Percentiles rank a stretch among this genome's conserved stretches.
These are phyloP conservation scores for Coleophoma crateriformis DNA, from an alignment of 2,329 filamentous ascomycete genomes.

Conservation along the genomic window DNA sequence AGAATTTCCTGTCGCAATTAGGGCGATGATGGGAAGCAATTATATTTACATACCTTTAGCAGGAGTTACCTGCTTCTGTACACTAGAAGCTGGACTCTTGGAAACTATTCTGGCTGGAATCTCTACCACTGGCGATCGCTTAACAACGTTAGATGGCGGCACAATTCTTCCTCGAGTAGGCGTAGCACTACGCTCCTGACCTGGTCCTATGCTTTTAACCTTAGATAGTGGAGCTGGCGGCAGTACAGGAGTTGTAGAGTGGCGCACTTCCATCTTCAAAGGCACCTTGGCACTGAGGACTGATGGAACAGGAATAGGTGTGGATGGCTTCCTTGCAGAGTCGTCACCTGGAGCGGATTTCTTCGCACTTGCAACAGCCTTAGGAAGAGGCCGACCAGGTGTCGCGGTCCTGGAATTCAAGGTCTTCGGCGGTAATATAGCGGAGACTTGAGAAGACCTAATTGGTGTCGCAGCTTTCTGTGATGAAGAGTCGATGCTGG, in stretches of 20 bases:
- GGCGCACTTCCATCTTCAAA: neutral
- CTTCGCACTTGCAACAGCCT: too few relatives aligned
- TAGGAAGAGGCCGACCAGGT: too few relatives aligned
- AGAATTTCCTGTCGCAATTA: neutral
- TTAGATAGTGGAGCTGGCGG: neutral
- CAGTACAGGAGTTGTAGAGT: neutral
- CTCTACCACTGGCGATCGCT: neutral
- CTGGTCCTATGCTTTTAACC: neutral
- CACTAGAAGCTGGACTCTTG: neutral
- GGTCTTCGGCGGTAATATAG: too few relatives aligned
- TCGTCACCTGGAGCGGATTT: too few relatives aligned
- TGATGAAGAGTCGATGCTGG: conserved; percentile 2
- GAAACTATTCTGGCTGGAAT: neutral
- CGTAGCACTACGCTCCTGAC: neutral
- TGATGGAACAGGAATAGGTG: conserved; percentile 2
- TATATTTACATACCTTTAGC: neutral
- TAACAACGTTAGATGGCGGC: neutral
- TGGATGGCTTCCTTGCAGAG: neutral
- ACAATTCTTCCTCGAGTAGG: neutral
- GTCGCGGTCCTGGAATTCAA: too few relatives aligned
- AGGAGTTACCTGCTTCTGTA: neutral
- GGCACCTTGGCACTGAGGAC: neutral
- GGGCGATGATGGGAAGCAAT: neutral
- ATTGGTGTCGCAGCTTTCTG: conserved; percentile 1
- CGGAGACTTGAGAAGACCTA: neutral